phyloP scores from a whole-genome alignment of 2,329 filamentous ascomycete genomes.

The Colletotrichum sublineola region DNA sequence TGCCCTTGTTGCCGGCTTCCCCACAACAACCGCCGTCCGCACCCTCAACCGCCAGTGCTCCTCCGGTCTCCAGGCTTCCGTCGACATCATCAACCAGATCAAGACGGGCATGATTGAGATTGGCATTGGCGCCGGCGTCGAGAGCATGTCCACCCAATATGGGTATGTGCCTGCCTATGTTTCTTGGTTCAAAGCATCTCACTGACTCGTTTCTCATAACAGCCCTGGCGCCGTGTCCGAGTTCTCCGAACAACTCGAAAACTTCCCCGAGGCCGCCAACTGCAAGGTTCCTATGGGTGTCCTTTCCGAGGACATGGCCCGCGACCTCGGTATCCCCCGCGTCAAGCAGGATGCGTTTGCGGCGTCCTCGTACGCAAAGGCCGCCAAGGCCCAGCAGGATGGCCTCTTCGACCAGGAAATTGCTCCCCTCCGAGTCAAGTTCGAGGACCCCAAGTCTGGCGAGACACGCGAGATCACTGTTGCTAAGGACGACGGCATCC shows the following conservation, averaged over 20 bases:
- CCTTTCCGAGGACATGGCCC: conserved; percentile 94
- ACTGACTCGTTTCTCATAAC: conserved; percentile 54
- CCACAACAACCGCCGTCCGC: conserved; percentile 85
- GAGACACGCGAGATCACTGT: conserved; percentile 89
- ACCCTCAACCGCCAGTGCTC: conserved; percentile 95
- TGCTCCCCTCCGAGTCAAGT: conserved; percentile 85
- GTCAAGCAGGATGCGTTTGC: conserved; percentile 91
- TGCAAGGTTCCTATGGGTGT: conserved; percentile 99
- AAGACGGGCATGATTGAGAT: conserved; percentile 93
- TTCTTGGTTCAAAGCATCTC: neutral
- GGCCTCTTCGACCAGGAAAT: conserved; percentile 97
- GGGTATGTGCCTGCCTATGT: conserved; percentile 67
- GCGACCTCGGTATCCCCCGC: conserved; percentile 81
- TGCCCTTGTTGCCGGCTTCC: conserved; percentile 90
- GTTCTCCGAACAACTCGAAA: conserved; percentile 91
- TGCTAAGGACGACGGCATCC: conserved; percentile 86
- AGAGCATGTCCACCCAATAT: conserved; percentile 96
- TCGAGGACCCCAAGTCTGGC: conserved; percentile 90
- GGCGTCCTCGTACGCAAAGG: conserved; percentile 92
- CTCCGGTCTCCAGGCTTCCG: conserved; percentile 90
- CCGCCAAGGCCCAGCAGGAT: conserved; percentile 82
- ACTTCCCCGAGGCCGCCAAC: conserved; percentile 85
- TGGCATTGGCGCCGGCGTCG: conserved; percentile 92
- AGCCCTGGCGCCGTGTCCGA: conserved; percentile 88
- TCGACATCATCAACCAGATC: conserved; percentile 96